These are phyloP conservation scores for Phytophthora citrophthora DNA, from an alignment of 352 stramenopile species.

Conservation along the genomic window DNA sequence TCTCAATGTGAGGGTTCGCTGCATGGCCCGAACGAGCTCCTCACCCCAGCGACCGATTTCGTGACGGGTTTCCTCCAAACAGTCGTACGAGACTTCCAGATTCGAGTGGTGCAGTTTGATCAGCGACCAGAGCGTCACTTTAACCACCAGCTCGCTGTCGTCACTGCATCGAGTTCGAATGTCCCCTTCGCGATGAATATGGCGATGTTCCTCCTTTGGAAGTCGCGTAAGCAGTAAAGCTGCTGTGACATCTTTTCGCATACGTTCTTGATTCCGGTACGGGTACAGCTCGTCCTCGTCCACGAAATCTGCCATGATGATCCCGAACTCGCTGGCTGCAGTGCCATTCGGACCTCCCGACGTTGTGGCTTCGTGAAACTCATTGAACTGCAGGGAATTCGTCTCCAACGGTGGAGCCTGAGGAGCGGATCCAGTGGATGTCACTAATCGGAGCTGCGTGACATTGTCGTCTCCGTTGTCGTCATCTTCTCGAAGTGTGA, in stretches of 20 bases:
- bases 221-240: conserved; percentile 35
- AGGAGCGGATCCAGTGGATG: conserved; percentile 20
- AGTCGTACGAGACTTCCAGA: conserved; percentile 34
- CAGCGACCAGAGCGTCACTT: conserved; percentile 42
- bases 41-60: conserved; percentile 42
- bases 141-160: conserved; percentile 33
- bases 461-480: conserved; percentile 37
- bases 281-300: conserved; percentile 48
- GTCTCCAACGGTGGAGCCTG: conserved; percentile 33
- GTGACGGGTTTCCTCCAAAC: conserved; percentile 34
- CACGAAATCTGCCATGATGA: conserved; percentile 44
- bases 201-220: conserved; percentile 21
- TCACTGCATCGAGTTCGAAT: background rate
- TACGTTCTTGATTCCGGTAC: conserved; percentile 26
- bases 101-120: conserved; percentile 44
- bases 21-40: conserved; percentile 40
- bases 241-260: conserved; percentile 40
- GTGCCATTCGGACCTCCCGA: conserved; percentile 9
- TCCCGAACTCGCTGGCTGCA: conserved; percentile 23
- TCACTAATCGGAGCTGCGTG: conserved; percentile 42
- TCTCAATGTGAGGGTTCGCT: conserved; percentile 27
- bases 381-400: conserved; percentile 48
- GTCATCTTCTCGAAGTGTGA: conserved; percentile 56
- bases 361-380: conserved; percentile 30
- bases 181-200: conserved; percentile 7